Evolutionary conservation across 2,329 filamentous ascomycete genomes (phyloP), one percentile per base, ranked within the genome.

Genomic region (Acrodontium crateriforme): DNA sequence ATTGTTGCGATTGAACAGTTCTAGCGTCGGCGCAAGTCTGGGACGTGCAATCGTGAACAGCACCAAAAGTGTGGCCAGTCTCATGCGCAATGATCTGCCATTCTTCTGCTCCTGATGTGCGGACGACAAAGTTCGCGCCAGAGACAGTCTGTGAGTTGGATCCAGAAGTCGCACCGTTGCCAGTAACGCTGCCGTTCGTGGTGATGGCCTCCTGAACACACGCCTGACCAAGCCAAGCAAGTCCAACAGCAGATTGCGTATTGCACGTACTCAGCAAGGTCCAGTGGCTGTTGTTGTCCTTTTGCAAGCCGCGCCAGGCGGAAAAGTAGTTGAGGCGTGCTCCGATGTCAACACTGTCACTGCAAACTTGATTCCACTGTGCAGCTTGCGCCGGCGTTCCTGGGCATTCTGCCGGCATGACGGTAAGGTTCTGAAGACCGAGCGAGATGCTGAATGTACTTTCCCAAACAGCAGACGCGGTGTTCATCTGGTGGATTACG

Each of bases 81-180:
- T 95, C 87, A 51, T 95, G 87, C 16, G 87, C 87, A 55, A 95
- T 82, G 33, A 95, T 79, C 52, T 94, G 84, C 87, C 87, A 95
- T 50, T 93, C 85, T 3, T 73, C 78, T 13, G 70, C 66, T 17
- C 50, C 52, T 24, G 36, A 28, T 0, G 83, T 92, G 38, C 73
- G 73, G 15, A 89, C 75, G 13, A 98, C 83, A 1, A 98, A 81
- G 49, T 94, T 95, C 35, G 87, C 76, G 17, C 81, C 80, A 12
- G 79, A 75, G 16, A 92, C 78, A 1, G 74, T 81, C 54, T 89
- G 79, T 35, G 69, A 70, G 16, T 56, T 58, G 18, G 53, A 52
- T 2, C 60, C 60, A 16, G 33, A 31, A 3, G 36, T 37, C 12
- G 34, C 29, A 23, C 50, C 56, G 30, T 49, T 46, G 15, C 53